A percentile compares a stretch with the other conserved stretches of the same genome.
Evolutionary conservation across 805 yeast species (phyloP).

Genomic region (Hanseniaspora jakobsenii): DNA sequence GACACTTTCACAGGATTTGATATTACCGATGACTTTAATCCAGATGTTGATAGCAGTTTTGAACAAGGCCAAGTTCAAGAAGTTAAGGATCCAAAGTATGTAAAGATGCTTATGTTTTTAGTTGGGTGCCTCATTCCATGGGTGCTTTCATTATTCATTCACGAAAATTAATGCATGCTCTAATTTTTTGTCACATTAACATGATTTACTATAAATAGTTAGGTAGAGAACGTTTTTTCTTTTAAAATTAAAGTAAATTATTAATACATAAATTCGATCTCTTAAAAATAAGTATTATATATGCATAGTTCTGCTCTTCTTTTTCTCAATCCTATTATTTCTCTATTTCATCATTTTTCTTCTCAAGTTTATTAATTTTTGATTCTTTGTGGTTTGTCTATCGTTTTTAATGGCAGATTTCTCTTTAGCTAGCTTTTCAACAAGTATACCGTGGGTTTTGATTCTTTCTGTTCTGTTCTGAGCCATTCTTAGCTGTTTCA

Average conservation of each 20-base stretch:
- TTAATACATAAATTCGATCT: no score
- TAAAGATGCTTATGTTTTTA: slow-evolving; percentile 1
- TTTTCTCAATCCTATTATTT: no score
- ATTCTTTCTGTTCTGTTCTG: slow-evolving; percentile 12
- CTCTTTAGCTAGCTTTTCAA: slow-evolving; percentile 3
- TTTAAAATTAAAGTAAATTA: no score
- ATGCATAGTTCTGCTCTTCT: no score
- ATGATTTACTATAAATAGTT: no score
- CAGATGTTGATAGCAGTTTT: slow-evolving; percentile 18
- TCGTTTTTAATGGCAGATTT: not conserved
- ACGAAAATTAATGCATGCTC: not conserved
- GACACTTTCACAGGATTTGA: slow-evolving; percentile 1
- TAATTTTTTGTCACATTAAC: no score
- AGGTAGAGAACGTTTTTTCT: no score
- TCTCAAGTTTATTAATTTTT: slow-evolving; percentile 8
- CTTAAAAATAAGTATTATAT: no score
- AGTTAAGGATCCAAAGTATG: not conserved
- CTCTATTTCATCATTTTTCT: slow-evolving; percentile 7
- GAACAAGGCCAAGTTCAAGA: no score
- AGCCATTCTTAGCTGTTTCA: slow-evolving; percentile 9
- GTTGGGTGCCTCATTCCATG: slow-evolving; percentile 8
- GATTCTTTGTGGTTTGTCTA: slow-evolving; percentile 6
- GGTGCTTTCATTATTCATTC: slow-evolving; percentile 1
- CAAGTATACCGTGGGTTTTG: slow-evolving; percentile 6
- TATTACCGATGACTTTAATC: slow-evolving; percentile 4